Percentiles rank a stretch among this genome's conserved stretches.
Conservation (phyloP, 2,329 filamentous ascomycete species). For the Phaeoacremonium minimum region DNA sequence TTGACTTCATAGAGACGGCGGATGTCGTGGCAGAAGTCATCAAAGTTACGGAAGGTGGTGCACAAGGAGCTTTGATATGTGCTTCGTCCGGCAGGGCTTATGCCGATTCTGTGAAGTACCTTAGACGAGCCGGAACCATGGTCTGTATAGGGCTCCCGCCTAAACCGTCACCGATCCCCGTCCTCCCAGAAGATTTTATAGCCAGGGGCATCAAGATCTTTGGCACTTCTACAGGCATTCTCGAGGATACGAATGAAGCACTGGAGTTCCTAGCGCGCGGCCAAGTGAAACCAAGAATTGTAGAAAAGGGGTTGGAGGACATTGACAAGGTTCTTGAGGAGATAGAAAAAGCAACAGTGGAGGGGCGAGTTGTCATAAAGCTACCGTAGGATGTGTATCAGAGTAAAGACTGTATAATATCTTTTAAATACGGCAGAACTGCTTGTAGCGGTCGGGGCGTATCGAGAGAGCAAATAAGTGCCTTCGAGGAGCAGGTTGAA, state of each 20-base stretch:
- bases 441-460: no score
- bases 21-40: slow-evolving; percentile 15
- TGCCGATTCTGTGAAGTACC: neutral
- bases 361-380: neutral
- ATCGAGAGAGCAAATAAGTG: no score
- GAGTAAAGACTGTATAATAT: no score
- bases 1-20: slow-evolving; percentile 17
- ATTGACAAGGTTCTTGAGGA: neutral
- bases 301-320: neutral
- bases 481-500: no score
- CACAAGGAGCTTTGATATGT: slow-evolving; percentile 9
- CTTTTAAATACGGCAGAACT: no score
- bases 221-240: neutral
- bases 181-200: neutral
- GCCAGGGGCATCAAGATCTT: neutral
- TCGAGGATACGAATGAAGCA: neutral
- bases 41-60: slow-evolving; percentile 19
- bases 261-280: neutral
- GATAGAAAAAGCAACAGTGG: neutral
- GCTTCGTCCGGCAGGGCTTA: slow-evolving; percentile 1
- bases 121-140: neutral
- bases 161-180: neutral
- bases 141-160: neutral
- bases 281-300: neutral
- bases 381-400: no score